Evolutionary conservation across 1,284 basidiomycete genomes (phyloP).

Genomic region (Ceratobasidium sp.): DNA sequence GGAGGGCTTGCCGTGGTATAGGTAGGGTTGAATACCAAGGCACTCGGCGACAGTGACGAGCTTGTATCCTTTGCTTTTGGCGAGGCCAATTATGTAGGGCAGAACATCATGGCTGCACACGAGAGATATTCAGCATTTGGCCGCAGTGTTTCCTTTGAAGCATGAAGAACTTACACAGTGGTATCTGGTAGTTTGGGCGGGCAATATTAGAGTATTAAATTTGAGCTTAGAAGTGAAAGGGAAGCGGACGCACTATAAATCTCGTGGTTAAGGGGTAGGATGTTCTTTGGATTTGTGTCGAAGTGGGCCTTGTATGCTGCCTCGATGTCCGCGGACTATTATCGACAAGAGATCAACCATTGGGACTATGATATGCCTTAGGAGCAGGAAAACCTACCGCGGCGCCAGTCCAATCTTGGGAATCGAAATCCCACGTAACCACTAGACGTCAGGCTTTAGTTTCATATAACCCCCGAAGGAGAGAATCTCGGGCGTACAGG

Average conservation of each 20-base stretch:
- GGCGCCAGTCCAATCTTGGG: conserved; percentile 32
- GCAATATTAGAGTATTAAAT: conserved; percentile 56
- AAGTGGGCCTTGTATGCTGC: conserved; percentile 26
- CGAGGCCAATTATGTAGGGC: conserved; percentile 52
- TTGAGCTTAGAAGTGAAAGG: conserved; percentile 51
- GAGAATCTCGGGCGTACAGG: not conserved
- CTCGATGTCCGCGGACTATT: conserved; percentile 51
- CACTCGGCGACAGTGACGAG: conserved; percentile 65
- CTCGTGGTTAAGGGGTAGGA: conserved; percentile 39
- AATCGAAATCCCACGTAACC: conserved; percentile 47
- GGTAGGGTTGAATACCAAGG: conserved; percentile 54
- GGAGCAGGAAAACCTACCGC: not conserved
- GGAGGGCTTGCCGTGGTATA: conserved; percentile 16
- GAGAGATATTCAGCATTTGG: not conserved
- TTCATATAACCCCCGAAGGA: not conserved
- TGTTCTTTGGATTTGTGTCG: conserved; percentile 37
- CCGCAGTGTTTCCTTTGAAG: not conserved
- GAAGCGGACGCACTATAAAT: conserved; percentile 1
- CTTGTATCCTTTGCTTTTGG: conserved; percentile 58
- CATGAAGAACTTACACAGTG: conserved; percentile 23
- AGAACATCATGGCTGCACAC: conserved; percentile 50
- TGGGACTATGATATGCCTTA: too few relatives aligned
- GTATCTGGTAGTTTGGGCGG: conserved; percentile 56
- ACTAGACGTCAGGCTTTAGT: not conserved
- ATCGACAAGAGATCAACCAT: too few relatives aligned